Base-by-base conservation (phyloP, 2,329 filamentous ascomycete species). In the Diaporthe citrichinensis region DNA sequence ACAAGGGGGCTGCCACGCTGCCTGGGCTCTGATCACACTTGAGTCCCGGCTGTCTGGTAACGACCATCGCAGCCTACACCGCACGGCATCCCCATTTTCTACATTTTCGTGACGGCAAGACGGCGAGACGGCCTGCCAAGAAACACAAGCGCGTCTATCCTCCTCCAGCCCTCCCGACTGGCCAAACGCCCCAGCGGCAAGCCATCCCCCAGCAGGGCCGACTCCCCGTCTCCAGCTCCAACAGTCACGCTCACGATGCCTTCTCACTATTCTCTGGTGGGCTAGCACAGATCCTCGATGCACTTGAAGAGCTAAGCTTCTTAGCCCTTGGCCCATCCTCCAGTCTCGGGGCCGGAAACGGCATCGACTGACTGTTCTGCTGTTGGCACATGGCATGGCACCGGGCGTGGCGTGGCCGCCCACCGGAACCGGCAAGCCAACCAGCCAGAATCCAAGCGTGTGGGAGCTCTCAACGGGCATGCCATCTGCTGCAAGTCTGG, bases 1-100 rank as follows among this genome's bases (percentile, higher is more conserved):
- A 57, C 57, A 28, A 28, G 8, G 55, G 14, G 36, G 7, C 31
- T 39, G 57, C 25, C 9, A 12, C 39, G 14, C 53, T 55, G 53
- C 53, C 49, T 25, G 23, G n/a, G 57, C 23, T 34, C 28, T 72
- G 41, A 61, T 51, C 41, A 61, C 44, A 72, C 44, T 34, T 25
- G n/a, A 62, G 58, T 55, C 71, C 71, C 71, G 55, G 58, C 58
- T 53, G 71, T 53, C 49, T 73, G 71, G 71, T 73, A 73, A 65
- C 58, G 17, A 31, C 25, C 53, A 14, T 51, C 28, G 17, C 39
- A 44, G 39, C 59, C 36, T 44, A 28, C 59, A 41, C 12, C 34
- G 14, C 6, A 28, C 25, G 28, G n/a, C 36, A 20, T 20, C 36
- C 7, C 44, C 23, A 53, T 39, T 41, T 28, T 23, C 12, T 23